These are phyloP conservation scores for Claviceps fusiformis DNA, from an alignment of 2,329 filamentous ascomycete genomes.

Conservation along the genomic window DNA sequence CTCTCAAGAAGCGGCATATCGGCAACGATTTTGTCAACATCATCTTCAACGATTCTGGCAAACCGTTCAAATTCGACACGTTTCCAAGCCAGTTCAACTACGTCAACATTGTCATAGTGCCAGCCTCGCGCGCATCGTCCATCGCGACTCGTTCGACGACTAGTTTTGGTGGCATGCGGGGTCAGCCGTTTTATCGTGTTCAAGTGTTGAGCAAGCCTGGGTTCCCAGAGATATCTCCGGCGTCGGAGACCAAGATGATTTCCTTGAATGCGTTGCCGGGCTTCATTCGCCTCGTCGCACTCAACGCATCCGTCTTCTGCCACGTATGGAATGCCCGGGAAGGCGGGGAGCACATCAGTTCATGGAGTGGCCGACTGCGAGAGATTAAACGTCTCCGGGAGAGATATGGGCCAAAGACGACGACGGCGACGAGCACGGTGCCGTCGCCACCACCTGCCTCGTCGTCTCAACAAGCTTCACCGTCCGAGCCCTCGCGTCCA, in stretches of 20 bases:
- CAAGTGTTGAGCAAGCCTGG: conserved; percentile 78
- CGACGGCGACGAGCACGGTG: conserved; percentile 9
- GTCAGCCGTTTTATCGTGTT: conserved; percentile 64
- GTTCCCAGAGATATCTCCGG: conserved; percentile 84
- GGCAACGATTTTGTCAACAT: conserved; percentile 98
- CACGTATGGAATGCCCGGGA: conserved; percentile 73
- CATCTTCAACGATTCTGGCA: conserved; percentile 92
- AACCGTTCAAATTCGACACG: conserved; percentile 76
- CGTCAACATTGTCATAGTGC: conserved; percentile 91
- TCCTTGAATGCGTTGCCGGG: conserved; percentile 68
- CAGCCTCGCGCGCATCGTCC: conserved; percentile 67
- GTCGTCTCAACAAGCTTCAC: conserved; percentile 8
- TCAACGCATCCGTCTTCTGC: conserved; percentile 90
- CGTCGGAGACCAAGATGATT: conserved; percentile 78
- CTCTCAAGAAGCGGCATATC: conserved; percentile 84
- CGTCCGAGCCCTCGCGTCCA: conserved; percentile 7
- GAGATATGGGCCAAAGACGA: conserved; percentile 36
- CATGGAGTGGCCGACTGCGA: conserved; percentile 76
- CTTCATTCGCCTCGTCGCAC: conserved; percentile 75
- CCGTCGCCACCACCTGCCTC: conserved; percentile 17
- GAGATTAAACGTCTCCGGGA: conserved; percentile 76
- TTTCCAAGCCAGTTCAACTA: conserved; percentile 94
- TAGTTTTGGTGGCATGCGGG: conserved; percentile 9
- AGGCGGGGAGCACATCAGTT: conserved; percentile 71
- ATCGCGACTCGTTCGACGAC: conserved; percentile 43